phyloP scores from a whole-genome alignment of 805 yeast species.

The Cyberlindnera veronae region DNA sequence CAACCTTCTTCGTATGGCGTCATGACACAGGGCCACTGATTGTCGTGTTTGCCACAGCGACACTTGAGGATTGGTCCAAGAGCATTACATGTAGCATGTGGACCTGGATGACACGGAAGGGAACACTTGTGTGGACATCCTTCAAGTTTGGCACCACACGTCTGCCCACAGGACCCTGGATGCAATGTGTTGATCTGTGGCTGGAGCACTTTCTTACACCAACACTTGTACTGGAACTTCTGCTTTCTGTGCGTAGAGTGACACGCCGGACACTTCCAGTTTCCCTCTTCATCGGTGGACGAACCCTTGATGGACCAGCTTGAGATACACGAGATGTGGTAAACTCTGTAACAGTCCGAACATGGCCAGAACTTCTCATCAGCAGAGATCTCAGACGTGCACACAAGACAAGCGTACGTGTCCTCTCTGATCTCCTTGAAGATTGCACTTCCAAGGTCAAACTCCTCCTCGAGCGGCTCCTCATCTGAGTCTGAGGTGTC shows the following conservation, averaged over 20 bases:
- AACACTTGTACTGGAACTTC: constrained; percentile 65
- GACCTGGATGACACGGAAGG: constrained; percentile 82
- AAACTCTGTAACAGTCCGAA: constrained; percentile 70
- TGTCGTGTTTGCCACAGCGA: constrained; percentile 64
- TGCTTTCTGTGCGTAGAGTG: constrained; percentile 45
- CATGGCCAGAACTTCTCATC: constrained; percentile 78
- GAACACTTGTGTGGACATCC: constrained; percentile 74
- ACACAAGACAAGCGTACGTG: constrained; percentile 79
- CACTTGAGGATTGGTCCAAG: constrained; percentile 69
- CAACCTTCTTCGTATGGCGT: constrained; percentile 68
- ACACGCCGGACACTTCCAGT: constrained; percentile 89
- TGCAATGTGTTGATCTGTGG: constrained; percentile 55
- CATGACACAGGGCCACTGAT: constrained; percentile 68
- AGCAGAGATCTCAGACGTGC: constrained; percentile 76
- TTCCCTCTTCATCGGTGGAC: constrained; percentile 52
- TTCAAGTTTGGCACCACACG: constrained; percentile 56
- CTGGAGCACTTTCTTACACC: constrained; percentile 81
- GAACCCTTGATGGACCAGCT: constrained; percentile 85
- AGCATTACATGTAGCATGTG: constrained; percentile 79
- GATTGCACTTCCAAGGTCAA: constrained; percentile 34
- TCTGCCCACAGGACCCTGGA: constrained; percentile 89
- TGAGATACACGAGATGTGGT: constrained; percentile 77
- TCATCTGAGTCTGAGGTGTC: too few relatives aligned
- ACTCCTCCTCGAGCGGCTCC: constrained; percentile 20
- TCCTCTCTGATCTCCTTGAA: constrained; percentile 59